Conservation (phyloP, 192 early-diverging fungal genomes). For the Backusella luteola region DNA sequence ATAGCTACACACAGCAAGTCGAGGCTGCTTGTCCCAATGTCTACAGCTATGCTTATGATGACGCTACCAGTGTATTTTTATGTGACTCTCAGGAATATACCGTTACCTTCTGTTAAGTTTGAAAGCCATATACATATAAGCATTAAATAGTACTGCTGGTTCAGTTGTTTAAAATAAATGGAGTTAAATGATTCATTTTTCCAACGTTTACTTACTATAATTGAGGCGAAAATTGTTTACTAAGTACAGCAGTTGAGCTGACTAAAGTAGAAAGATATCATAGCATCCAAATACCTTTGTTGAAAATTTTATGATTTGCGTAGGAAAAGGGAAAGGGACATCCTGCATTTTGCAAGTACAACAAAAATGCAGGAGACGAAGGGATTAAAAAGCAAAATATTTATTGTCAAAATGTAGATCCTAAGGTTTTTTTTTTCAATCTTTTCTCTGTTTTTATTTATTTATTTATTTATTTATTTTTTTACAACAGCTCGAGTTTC, state of each 20-base stretch:
- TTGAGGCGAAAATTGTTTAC: too few relatives aligned
- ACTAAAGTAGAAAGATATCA: too few relatives aligned
- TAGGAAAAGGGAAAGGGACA: too few relatives aligned
- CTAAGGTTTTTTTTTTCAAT: background rate
- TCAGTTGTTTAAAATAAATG: background rate
- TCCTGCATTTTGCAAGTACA: too few relatives aligned
- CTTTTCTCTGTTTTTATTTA: background rate
- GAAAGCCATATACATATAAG: background rate
- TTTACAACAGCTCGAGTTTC: background rate
- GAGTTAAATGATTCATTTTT: too few relatives aligned
- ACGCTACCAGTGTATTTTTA: conserved; percentile 28
- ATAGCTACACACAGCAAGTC: conserved; percentile 15
- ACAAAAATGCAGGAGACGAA: background rate
- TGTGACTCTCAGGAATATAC: conserved; percentile 23
- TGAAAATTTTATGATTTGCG: too few relatives aligned
- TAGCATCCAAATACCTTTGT: too few relatives aligned
- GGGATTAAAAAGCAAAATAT: background rate
- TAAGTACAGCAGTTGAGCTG: too few relatives aligned
- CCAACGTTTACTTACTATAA: too few relatives aligned
- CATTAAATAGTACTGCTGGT: background rate
- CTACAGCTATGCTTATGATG: conserved; percentile 35
- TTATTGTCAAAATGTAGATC: background rate
- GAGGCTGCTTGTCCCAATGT: conserved; percentile 22
- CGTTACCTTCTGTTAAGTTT: conserved; percentile 29
- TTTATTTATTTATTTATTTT: background rate